Base-by-base conservation (phyloP, 306 rosid species). In the Myrica gale region DNA sequence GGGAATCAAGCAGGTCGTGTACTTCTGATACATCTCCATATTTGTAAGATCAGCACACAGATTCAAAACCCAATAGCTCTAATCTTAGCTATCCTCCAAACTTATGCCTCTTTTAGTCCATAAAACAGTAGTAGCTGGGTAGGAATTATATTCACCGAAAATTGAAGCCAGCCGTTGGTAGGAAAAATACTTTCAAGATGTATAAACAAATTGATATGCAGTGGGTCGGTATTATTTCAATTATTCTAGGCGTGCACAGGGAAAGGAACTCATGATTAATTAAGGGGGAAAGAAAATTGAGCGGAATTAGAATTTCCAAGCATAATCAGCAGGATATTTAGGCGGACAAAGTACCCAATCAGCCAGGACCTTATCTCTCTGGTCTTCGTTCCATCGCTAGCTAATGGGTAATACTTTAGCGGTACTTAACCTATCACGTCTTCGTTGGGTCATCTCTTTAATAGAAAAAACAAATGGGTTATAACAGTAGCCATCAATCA, bases 401-500 rank as follows among this genome's bases (percentile, higher is more conserved):
- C 3, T 32, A 32, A 32, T 32, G 37, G 9, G 41, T 21, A 15
- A 58, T 15, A 58, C 26, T 58, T 32, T 2, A 58, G 13, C 37
- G 21, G 12, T 21, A 23, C 65, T 5, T 62, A 62, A 62, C 45
- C 44, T 45, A 32, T 62, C 44, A 26, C 21, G 44, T 13, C 41
- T 32, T 37, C 12, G 8, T 57, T 62, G 43, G 68, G 44, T 23
- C 65, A 58, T 58, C 39, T 58, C 65, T 58, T 58, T 23, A 23
- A 58, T 10, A 21, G 39, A 21, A 23, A 58, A 3, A 15, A 15
- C 53, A 48, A 48, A 2, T 62, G n/a, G 20, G n/a, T 26, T 12
- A 62, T 19, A 62, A 62, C 44, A 2, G 68, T 44, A 37, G 19
- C 68, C 68, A 62, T 62, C 45, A 62, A 62, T 62, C 68, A 32